phyloP scores from a whole-genome alignment of 495 filamentous ascomycete species.

The Penicillium chermesinum region DNA sequence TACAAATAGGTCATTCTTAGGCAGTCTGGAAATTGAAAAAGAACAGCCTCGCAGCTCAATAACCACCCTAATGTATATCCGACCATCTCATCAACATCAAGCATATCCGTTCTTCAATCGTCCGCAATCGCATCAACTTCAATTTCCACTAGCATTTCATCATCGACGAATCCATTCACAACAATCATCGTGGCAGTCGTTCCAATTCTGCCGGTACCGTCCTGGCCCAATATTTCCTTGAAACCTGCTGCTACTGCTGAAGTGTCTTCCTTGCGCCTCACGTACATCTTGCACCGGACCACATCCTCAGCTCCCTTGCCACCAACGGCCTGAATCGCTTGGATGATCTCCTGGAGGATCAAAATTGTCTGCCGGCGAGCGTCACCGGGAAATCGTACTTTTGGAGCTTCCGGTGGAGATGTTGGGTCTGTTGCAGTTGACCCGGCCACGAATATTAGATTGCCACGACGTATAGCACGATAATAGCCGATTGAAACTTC shows the following conservation, averaged over 20 bases:
- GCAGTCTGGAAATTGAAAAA: no score
- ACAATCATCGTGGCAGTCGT: slow-evolving; percentile 43
- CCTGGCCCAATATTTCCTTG: slow-evolving; percentile 29
- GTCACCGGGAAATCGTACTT: slow-evolving; percentile 34
- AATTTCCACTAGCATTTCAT: slow-evolving; percentile 44
- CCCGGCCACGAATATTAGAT: slow-evolving; percentile 44
- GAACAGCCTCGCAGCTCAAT: no score
- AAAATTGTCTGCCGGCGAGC: slow-evolving; percentile 35
- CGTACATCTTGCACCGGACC: slow-evolving; percentile 40
- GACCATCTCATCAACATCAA: no score
- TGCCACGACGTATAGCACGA: slow-evolving; percentile 39
- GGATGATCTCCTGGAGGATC: slow-evolving; percentile 36
- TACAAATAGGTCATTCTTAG: neutral
- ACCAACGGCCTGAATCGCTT: slow-evolving; percentile 37
- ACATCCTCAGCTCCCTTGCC: slow-evolving; percentile 34
- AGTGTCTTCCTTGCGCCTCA: slow-evolving; percentile 32
- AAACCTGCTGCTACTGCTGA: slow-evolving; percentile 31
- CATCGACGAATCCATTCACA: slow-evolving; percentile 38
- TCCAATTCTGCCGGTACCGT: slow-evolving; percentile 18
- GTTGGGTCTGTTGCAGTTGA: slow-evolving; percentile 38
- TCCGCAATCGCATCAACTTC: slow-evolving; percentile 40
- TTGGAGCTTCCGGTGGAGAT: slow-evolving; percentile 28
- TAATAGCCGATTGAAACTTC: slow-evolving; percentile 44
- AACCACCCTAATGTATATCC: no score
- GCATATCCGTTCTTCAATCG: no score